Percentiles rank a stretch among this genome's conserved stretches.
phyloP scores from a whole-genome alignment of 2,329 filamentous ascomycete genomes.

The Leptographium galeiforme region DNA sequence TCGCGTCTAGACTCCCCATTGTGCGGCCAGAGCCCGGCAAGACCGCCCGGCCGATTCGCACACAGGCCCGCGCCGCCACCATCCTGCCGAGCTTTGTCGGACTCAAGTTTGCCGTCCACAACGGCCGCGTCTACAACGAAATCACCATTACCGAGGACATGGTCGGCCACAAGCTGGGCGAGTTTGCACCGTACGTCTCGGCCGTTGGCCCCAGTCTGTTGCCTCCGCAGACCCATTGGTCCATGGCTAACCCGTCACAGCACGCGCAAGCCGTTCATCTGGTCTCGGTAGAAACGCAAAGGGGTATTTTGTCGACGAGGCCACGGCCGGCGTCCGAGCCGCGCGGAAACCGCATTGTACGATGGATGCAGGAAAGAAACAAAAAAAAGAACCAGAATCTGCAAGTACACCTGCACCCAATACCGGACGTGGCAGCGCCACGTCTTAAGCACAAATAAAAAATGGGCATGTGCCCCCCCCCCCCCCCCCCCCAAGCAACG shows the following conservation, averaged over 20 bases:
- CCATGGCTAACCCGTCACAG: conserved; percentile 17
- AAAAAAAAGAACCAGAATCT: background rate
- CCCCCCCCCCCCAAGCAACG: too few relatives aligned
- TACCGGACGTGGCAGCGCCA: too few relatives aligned
- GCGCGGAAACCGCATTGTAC: background rate
- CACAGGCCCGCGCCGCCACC: conserved; percentile 75
- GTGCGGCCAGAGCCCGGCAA: conserved; percentile 46
- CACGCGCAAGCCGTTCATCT: conserved; percentile 46
- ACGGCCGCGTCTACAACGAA: conserved; percentile 77
- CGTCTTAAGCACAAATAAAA: background rate
- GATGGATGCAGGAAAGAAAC: background rate
- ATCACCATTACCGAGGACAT: conserved; percentile 84
- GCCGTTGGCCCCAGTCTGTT: background rate
- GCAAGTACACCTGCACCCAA: background rate
- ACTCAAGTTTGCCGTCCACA: conserved; percentile 79
- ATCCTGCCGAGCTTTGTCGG: conserved; percentile 90
- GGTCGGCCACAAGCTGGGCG: conserved; percentile 89
- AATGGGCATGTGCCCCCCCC: background rate
- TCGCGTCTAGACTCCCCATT: conserved; percentile 44
- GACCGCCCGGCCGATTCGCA: conserved; percentile 60
- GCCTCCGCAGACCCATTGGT: too few relatives aligned
- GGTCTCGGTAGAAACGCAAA: conserved; percentile 16
- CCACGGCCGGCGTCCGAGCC: background rate
- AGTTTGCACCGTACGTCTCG: conserved; percentile 68
- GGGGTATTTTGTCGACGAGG: background rate